These are phyloP conservation scores for Lachancea fermentati DNA, from an alignment of 805 yeast species.

Conservation along the genomic window DNA sequence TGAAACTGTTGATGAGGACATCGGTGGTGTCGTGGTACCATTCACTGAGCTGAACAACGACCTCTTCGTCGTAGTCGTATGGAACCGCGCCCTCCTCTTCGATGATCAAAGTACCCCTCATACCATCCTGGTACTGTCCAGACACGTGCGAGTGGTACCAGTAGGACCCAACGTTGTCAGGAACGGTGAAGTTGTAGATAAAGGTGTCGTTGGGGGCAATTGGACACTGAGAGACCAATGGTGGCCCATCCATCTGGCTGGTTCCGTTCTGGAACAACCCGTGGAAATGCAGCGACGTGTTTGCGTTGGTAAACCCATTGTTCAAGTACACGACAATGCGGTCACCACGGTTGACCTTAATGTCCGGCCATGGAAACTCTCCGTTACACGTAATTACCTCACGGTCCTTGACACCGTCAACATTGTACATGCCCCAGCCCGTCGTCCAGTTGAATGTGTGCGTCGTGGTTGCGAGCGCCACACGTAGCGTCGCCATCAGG, in stretches of 20 bases:
- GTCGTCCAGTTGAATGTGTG: conserved; percentile 63
- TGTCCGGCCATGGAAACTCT: conserved; percentile 78
- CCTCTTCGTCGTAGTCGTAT: conserved; percentile 77
- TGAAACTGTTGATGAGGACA: conserved; percentile 48
- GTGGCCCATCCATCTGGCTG: conserved; percentile 86
- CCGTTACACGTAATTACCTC: conserved; percentile 43
- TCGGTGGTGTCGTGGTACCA: conserved; percentile 73
- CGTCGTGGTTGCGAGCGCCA: conserved; percentile 31
- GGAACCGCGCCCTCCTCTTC: conserved; percentile 59
- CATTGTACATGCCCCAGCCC: conserved; percentile 46
- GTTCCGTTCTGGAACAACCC: conserved; percentile 77
- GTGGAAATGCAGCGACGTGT: conserved; percentile 79
- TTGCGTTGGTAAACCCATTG: conserved; percentile 62
- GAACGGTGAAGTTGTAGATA: conserved; percentile 84
- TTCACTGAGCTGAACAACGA: conserved; percentile 62
- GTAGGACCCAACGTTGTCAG: conserved; percentile 76
- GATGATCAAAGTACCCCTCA: conserved; percentile 74
- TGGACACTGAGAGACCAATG: conserved; percentile 84
- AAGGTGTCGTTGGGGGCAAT: conserved; percentile 71
- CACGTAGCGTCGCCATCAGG: conserved; percentile 1
- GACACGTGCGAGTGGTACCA: conserved; percentile 96
- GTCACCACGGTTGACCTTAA: conserved; percentile 76
- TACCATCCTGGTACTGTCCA: conserved; percentile 92
- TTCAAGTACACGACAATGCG: conserved; percentile 63
- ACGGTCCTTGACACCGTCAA: conserved; percentile 37